Conservation (phyloP, 805 yeast species). For the Candida berthetii region DNA sequence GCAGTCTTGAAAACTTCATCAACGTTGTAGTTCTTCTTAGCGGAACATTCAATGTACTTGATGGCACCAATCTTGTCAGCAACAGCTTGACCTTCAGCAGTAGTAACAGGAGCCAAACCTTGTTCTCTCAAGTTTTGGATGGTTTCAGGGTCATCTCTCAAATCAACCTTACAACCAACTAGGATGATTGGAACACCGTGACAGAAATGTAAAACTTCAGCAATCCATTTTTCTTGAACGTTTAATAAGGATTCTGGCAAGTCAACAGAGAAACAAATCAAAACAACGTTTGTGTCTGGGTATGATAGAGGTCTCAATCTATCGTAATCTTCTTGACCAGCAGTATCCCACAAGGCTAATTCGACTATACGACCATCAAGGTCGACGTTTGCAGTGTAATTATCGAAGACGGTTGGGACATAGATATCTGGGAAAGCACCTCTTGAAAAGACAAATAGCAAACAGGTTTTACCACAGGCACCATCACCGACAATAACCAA, state of each 20-base stretch:
- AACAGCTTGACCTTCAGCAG: slow-evolving; percentile 79
- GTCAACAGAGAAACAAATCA: slow-evolving; percentile 88
- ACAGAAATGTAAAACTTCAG: slow-evolving; percentile 90
- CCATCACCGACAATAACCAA: slow-evolving; percentile 96
- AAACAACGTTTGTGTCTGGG: slow-evolving; percentile 88
- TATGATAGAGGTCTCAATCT: slow-evolving; percentile 87
- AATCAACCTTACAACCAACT: slow-evolving; percentile 88
- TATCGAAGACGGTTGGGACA: slow-evolving; percentile 95
- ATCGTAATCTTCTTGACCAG: slow-evolving; percentile 97
- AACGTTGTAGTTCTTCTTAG: slow-evolving; percentile 86
- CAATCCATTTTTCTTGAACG: slow-evolving; percentile 94
- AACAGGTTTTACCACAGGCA: slow-evolving; percentile 95
- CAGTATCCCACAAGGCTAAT: slow-evolving; percentile 95
- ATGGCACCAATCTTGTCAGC: slow-evolving; percentile 88
- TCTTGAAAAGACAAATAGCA: slow-evolving; percentile 78
- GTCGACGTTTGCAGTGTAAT: slow-evolving; percentile 95
- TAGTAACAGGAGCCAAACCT: slow-evolving; percentile 74
- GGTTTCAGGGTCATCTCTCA: slow-evolving; percentile 76
- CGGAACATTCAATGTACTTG: slow-evolving; percentile 87
- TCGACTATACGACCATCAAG: slow-evolving; percentile 89
- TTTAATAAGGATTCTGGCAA: slow-evolving; percentile 89
- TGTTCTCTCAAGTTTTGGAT: slow-evolving; percentile 69
- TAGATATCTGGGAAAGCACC: slow-evolving; percentile 92
- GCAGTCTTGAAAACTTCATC: slow-evolving; percentile 91
- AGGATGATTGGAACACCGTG: slow-evolving; percentile 89